Conservation (phyloP, 1,284 basidiomycete genomes). For the Trichosporon ovoides region DNA sequence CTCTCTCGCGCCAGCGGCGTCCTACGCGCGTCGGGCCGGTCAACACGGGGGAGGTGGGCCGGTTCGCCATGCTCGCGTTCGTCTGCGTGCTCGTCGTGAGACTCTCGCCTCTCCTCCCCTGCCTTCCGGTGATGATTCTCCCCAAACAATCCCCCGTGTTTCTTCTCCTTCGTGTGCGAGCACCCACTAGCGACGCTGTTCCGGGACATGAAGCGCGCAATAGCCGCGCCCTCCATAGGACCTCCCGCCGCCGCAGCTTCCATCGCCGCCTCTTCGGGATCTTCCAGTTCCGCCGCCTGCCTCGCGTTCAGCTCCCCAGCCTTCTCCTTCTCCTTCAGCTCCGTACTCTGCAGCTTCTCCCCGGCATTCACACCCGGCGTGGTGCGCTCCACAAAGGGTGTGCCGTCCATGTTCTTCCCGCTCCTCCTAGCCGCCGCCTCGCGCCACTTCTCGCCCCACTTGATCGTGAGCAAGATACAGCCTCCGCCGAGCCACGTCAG, state of each 20-base stretch:
- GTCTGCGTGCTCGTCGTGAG: slow-evolving; percentile 14
- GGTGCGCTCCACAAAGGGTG: slow-evolving; percentile 8
- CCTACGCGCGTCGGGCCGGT: not conserved
- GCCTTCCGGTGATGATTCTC: not conserved
- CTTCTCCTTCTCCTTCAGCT: not conserved
- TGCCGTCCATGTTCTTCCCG: slow-evolving; percentile 11
- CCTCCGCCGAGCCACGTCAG: slow-evolving; percentile 35
- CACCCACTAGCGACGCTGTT: not conserved
- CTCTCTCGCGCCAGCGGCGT: slow-evolving; percentile 2
- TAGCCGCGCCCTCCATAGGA: not conserved
- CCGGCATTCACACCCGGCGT: not conserved
- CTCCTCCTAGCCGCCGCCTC: slow-evolving; percentile 25
- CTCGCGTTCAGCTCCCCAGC: not conserved
- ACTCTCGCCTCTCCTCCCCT: not conserved
- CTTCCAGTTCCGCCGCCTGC: not conserved
- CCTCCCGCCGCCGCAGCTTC: not conserved
- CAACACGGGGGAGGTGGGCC: slow-evolving; percentile 6
- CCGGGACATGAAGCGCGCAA: not conserved
- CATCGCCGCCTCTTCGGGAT: not conserved
- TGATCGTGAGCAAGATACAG: slow-evolving; percentile 20
- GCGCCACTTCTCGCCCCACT: slow-evolving; percentile 37
- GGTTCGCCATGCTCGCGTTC: slow-evolving; percentile 22
- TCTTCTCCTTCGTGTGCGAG: too few relatives aligned
- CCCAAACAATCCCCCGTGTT: too few relatives aligned
- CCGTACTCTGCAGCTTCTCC: not conserved